phyloP scores from a whole-genome alignment of 2,329 filamentous ascomycete genomes.

The Fonsecaea pedrosoi region DNA sequence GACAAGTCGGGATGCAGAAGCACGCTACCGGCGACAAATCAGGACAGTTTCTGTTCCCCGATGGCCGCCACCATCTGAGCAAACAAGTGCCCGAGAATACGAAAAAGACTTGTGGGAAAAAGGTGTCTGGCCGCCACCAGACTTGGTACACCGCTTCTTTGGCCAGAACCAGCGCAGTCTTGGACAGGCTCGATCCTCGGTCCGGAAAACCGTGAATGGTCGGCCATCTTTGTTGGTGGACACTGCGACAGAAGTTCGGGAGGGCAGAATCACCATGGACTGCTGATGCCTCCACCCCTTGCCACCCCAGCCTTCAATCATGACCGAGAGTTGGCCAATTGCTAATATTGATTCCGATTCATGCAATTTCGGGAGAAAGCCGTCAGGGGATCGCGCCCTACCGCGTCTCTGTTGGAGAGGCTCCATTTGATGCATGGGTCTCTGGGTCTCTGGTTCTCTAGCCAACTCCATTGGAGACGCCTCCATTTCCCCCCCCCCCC shows the following conservation, averaged over 20 bases:
- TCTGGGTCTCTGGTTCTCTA: neutral
- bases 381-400: neutral
- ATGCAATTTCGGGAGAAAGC: slow-evolving; percentile 4
- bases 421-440: neutral
- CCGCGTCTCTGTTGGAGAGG: neutral
- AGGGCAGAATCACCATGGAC: neutral
- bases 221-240: neutral
- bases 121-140: neutral
- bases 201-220: neutral
- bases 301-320: neutral
- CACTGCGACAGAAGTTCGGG: neutral
- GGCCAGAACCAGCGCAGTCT: neutral
- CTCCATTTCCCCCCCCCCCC: neutral
- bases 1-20: neutral
- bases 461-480: neutral
- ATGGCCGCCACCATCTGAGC: neutral
- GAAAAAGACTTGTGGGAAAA: neutral
- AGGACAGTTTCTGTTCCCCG: neutral
- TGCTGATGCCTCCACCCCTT: neutral
- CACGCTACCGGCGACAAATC: slow-evolving; percentile 2
- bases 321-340: neutral
- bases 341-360: neutral
- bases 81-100: neutral
- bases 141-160: neutral
- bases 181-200: neutral